Evolutionary conservation across 176 grass and related monocot genomes (phyloP), one percentile per base, ranked within the genome.

Genomic region (Poa pratensis): DNA sequence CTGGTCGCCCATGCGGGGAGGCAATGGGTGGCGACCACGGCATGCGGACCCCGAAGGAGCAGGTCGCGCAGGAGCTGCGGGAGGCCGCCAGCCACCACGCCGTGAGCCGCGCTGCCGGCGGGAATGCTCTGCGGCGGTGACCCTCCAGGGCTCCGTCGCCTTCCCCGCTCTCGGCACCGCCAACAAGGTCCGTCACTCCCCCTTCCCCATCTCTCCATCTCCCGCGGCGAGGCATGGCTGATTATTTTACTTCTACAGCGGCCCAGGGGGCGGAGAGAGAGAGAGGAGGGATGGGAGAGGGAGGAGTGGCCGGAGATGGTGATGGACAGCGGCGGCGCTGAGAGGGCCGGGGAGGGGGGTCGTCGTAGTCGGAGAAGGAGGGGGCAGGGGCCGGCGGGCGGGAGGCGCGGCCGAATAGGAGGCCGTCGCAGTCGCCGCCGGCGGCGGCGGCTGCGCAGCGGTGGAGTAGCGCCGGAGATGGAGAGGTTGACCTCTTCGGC

Each of bases 381-480:
- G 82, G 73, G 1, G 70, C 28, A 32, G 92, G 92, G 15, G 87
- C 48, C 9, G 89, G 85, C 27, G 82, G 68, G 68, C 17, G 79
- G 22, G 75, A 69, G 19, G 86, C 71, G 75, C 77, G 82, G 30
- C 90, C 90, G 40, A 75, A 90, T 79, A 92, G 85, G 82, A 94
- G 85, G 54, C 93, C 85, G 35, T 92, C 90, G 79, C 84, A 66
- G 78, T 92, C 90, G 32, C 79, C 88, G 5, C 35, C 0, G 14
- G 92, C 85, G 5, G 45, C 0, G 14, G 92, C 85, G 68, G 87
- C 80, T 0, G n/a, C 81, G 75, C 86, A 94, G 75, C 90, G 82
- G 48, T 94, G 87, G 18, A 94, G 88, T 0, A n/a, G 89, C 84
- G n/a, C 89, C 89, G 75, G 92, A 86, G 85, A 94, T 90, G 82